Conservation (phyloP, 164 flowering plant species). For the Nymphaea thermarum region DNA sequence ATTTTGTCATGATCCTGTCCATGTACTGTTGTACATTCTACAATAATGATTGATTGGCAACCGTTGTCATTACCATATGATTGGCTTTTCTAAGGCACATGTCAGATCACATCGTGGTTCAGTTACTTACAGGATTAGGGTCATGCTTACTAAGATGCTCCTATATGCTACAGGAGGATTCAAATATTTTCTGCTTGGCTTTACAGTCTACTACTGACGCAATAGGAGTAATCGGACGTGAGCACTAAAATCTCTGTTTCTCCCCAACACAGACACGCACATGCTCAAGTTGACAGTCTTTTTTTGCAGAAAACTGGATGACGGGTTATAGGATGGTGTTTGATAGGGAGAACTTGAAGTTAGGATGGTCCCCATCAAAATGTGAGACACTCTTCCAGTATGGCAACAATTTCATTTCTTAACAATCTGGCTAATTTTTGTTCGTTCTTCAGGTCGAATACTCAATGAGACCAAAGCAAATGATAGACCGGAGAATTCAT, state of each 20-base stretch:
- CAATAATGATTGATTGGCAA: too few species aligned
- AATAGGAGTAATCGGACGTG: constrained; percentile 76
- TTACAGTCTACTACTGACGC: constrained; percentile 43
- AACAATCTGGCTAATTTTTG: background rate
- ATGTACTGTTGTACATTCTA: too few species aligned
- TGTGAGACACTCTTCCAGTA: constrained; percentile 40
- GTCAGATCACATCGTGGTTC: too few species aligned
- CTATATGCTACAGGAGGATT: constrained; percentile 34
- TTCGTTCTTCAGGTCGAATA: constrained; percentile 46
- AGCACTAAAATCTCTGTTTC: constrained; percentile 2
- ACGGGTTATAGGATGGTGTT: constrained; percentile 76
- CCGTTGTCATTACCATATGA: too few species aligned
- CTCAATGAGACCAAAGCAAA: constrained; percentile 9
- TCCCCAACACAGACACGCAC: background rate
- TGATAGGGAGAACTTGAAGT: constrained; percentile 66
- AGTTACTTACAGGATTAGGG: too few species aligned
- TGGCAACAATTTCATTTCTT: background rate
- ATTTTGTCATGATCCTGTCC: too few species aligned
- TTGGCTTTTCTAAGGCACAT: too few species aligned
- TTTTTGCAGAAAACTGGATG: constrained; percentile 81
- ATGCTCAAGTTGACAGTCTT: background rate
- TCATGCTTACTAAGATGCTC: too few species aligned
- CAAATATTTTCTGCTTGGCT: constrained; percentile 72
- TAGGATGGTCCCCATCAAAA: constrained; percentile 77
- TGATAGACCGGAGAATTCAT: constrained; percentile 36